Percentiles rank a stretch among this genome's conserved stretches.
Evolutionary conservation across 257 asterid species (phyloP).

Genomic region (Solanum sejunctum): DNA sequence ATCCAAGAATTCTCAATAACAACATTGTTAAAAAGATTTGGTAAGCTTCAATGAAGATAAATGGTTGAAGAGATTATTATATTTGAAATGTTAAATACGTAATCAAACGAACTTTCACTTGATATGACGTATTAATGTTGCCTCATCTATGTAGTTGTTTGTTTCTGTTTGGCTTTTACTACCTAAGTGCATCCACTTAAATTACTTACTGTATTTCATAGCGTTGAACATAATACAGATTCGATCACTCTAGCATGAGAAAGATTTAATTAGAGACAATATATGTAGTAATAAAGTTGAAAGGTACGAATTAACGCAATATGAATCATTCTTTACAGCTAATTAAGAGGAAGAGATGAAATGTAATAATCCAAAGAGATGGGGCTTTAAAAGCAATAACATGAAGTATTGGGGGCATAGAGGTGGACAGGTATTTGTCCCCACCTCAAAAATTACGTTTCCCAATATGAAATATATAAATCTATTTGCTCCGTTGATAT

Average conservation of each 20-base stretch:
- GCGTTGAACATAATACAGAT: not conserved
- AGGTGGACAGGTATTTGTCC: slow-evolving; percentile 19
- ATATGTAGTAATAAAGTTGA: too few species aligned
- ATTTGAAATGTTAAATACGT: too few species aligned
- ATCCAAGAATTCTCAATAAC: too few species aligned
- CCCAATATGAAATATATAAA: slow-evolving; percentile 4
- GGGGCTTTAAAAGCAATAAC: slow-evolving; percentile 1
- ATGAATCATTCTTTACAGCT: too few species aligned
- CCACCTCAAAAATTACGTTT: slow-evolving; percentile 2
- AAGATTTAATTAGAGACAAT: not conserved
- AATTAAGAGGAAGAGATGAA: not conserved
- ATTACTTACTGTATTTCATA: not conserved
- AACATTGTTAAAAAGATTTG: too few species aligned
- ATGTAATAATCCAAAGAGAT: not conserved
- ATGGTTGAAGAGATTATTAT: too few species aligned
- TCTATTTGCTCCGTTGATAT: too few species aligned
- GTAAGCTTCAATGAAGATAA: too few species aligned
- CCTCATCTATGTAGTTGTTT: not conserved
- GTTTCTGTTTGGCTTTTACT: not conserved
- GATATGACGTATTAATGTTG: too few species aligned
- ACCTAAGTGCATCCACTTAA: not conserved
- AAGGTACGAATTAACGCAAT: too few species aligned
- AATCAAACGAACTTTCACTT: too few species aligned
- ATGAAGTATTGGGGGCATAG: not conserved
- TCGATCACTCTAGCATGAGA: not conserved